Conservation (phyloP, 2,329 filamentous ascomycete genomes). For the Camptophora hylomeconis region DNA sequence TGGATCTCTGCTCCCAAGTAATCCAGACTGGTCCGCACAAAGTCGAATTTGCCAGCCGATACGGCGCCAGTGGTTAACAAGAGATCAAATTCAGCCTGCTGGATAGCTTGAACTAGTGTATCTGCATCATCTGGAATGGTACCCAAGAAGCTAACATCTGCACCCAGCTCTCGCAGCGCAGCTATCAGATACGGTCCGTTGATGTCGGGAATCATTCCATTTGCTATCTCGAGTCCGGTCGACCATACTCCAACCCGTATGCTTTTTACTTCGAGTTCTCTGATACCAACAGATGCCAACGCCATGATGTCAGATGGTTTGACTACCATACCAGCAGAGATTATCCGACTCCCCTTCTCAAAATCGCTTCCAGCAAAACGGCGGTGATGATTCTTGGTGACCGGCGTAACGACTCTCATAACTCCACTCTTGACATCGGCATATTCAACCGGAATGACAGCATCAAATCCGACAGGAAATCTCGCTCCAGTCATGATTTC, state of each 20-base stretch:
- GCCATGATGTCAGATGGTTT: slow-evolving; percentile 16
- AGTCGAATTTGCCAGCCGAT: slow-evolving; percentile 20
- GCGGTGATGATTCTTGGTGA: slow-evolving; percentile 11
- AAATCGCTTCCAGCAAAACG: slow-evolving; percentile 17
- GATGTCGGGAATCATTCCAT: slow-evolving; percentile 9
- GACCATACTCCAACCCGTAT: slow-evolving; percentile 13
- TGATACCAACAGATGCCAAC: slow-evolving; percentile 15
- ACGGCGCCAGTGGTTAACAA: slow-evolving; percentile 21
- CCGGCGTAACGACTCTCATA: slow-evolving; percentile 6
- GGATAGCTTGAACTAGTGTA: slow-evolving; percentile 7
- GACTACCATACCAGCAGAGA: slow-evolving; percentile 10
- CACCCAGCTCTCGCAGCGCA: slow-evolving; percentile 8
- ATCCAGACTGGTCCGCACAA: slow-evolving; percentile 15
- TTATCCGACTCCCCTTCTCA: slow-evolving; percentile 8
- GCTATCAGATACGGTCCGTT: slow-evolving; percentile 19
- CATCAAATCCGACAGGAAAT: slow-evolving; percentile 18
- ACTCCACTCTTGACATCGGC: too few species aligned
- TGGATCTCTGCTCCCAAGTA: slow-evolving; percentile 14
- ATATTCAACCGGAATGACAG: slow-evolving; percentile 15
- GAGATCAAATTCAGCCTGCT: slow-evolving; percentile 14
- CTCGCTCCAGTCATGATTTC: slow-evolving; percentile 22
- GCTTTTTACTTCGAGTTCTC: slow-evolving; percentile 9
- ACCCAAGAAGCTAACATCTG: slow-evolving; percentile 15
- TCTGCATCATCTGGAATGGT: slow-evolving; percentile 13
- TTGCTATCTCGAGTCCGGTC: slow-evolving; percentile 13